A percentile compares a stretch with the other conserved stretches of the same genome.
These are phyloP conservation scores for Paspalum notatum DNA, from an alignment of 176 grass and related monocot species.

Conservation along the genomic window DNA sequence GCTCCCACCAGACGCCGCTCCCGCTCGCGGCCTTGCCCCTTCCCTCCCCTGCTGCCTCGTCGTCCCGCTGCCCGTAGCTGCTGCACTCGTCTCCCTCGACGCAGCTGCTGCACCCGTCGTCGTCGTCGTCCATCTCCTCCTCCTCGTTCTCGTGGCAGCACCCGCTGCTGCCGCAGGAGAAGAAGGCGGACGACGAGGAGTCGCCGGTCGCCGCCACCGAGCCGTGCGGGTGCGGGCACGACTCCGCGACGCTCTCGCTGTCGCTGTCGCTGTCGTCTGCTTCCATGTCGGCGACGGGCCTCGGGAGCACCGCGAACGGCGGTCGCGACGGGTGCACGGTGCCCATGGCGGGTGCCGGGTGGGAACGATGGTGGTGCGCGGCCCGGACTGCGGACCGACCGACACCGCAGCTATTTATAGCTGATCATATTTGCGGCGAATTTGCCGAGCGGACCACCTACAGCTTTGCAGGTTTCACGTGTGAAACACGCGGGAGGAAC, in stretches of 20 bases:
- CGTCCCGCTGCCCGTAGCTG: constrained; percentile 41
- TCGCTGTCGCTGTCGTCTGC: constrained; percentile 40
- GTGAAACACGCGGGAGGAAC: too few species aligned
- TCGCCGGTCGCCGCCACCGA: not conserved
- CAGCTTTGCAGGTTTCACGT: too few species aligned
- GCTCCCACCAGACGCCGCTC: constrained; percentile 43
- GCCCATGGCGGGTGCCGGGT: not conserved
- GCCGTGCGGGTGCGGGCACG: constrained; percentile 14
- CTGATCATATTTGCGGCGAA: too few species aligned
- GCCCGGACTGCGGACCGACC: too few species aligned
- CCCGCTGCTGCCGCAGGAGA: not conserved
- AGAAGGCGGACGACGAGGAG: not conserved
- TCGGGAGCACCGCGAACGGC: constrained; percentile 16
- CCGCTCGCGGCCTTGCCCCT: not conserved
- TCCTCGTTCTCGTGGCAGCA: constrained; percentile 26
- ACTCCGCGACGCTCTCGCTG: constrained; percentile 63
- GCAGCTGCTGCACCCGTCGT: constrained; percentile 55
- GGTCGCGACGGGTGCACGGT: not conserved
- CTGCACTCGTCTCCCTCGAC: constrained; percentile 53
- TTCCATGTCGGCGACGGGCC: not conserved
- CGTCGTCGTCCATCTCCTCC: not conserved
- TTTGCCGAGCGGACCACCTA: too few species aligned
- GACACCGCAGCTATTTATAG: too few species aligned
- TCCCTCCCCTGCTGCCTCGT: not conserved
- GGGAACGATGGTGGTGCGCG: too few species aligned